Evolutionary conservation across 2,329 filamentous ascomycete species (phyloP), one percentile per base, ranked within the genome.

Genomic region (Aureobasidium vineae): DNA sequence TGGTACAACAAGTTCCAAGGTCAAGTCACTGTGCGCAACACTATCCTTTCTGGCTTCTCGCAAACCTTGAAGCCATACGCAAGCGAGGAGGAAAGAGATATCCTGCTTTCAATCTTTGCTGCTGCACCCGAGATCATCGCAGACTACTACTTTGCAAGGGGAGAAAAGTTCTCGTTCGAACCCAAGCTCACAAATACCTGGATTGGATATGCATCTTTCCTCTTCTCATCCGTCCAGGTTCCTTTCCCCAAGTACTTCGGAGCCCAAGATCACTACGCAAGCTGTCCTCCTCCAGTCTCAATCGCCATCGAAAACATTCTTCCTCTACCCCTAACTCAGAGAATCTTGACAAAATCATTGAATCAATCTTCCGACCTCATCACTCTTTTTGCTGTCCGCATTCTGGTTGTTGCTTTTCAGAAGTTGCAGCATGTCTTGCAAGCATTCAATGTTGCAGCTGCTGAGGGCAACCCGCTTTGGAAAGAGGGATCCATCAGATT

Each of bases 141-240:
- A 50, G 88, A 92, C 72, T 99, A 96, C 76, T 98, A 97, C 74
- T 82, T 87, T 50, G 88, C 86, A 74, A 63, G 60, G 23, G 60
- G 52, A 16, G 93, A 92, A 73, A 88, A 85, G 68, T 86, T 88
- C 28, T 75, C 74, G 64, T 95, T 98, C 72, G 93, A 98, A 49
- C 93, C 95, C 0, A 98, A 97, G 74, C 83, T 96, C 5, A 95
- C 92, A 3, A 88, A 92, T 52, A 95, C 92, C 0, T 99, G 95
- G 95, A 90, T 98, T 71, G 93, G 94, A 49, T 97, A 96, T 75
- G 92, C 92, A 0, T 88, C 92, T 0, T 91, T 98, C 69, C 79
- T 99, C 5, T 96, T 96, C 77, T 90, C 90, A 68, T 86, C 88
- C 1, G 87, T 97, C 53, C 85, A 89, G 66, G 80, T 96, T 41